Conservation (phyloP, 345 rosid species). For the Laguncularia racemosa region DNA sequence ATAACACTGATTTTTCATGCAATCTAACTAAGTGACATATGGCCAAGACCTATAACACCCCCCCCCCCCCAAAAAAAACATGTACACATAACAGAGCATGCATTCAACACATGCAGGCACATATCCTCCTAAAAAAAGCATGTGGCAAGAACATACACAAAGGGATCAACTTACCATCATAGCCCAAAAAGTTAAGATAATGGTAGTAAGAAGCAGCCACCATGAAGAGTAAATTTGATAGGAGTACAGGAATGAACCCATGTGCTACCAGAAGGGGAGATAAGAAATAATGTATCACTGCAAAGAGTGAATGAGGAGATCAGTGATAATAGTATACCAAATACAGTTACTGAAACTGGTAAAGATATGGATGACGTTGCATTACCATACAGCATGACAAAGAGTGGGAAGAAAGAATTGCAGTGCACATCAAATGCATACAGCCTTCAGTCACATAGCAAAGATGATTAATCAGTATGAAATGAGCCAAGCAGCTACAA, state of each 20-base stretch:
- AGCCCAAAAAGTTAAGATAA: constrained; percentile 96
- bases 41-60: too few relatives aligned
- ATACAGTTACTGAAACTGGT: neutral
- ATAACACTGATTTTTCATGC: too few relatives aligned
- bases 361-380: constrained; percentile 1
- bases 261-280: constrained; percentile 86
- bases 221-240: constrained; percentile 93
- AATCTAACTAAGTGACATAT: too few relatives aligned
- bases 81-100: too few relatives aligned
- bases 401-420: constrained; percentile 99
- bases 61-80: too few relatives aligned
- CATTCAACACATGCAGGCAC: too few relatives aligned
- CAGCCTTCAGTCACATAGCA: constrained; percentile 50
- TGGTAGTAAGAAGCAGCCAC: constrained; percentile 89
- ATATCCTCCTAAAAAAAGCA: neutral
- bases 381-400: constrained; percentile 87
- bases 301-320: constrained; percentile 6
- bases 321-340: constrained; percentile 2
- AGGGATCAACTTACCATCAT: constrained; percentile 61
- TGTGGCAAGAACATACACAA: too few relatives aligned
- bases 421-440: constrained; percentile 99
- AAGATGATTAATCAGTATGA: constrained; percentile 11
- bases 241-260: constrained; percentile 75
- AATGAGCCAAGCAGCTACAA: neutral
- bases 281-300: constrained; percentile 89